Evolutionary conservation across 768 basidiomycete species (phyloP).

Genomic region (Lyophyllum shimeji): DNA sequence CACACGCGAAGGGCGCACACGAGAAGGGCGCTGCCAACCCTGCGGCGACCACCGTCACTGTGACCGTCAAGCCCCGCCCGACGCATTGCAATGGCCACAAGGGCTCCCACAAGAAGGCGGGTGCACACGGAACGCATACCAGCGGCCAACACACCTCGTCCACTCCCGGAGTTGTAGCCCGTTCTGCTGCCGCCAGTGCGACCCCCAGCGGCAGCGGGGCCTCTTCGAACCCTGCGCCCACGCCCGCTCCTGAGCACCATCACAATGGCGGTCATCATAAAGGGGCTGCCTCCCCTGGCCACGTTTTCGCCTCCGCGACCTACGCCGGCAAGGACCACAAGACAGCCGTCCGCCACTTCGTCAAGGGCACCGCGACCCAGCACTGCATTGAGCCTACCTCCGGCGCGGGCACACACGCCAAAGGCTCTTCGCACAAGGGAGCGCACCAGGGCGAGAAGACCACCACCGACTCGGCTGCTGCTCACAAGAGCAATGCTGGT

Average conservation of each 20-base stretch:
- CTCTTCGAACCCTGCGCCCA: constrained; percentile 10
- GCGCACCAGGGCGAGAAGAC: neutral
- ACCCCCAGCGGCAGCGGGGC: constrained; percentile 1
- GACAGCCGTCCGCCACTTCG: neutral
- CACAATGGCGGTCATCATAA: neutral
- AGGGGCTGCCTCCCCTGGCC: neutral
- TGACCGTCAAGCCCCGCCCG: neutral
- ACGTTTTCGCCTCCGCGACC: neutral
- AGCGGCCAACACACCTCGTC: neutral
- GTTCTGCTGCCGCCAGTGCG: constrained; percentile 13
- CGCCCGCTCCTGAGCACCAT: constrained; percentile 8
- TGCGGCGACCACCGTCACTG: constrained; percentile 2
- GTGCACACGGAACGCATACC: neutral
- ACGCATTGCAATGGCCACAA: constrained; percentile 1
- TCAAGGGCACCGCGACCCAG: neutral
- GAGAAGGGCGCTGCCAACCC: neutral
- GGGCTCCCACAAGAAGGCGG: neutral
- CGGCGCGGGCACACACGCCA: neutral
- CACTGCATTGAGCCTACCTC: neutral
- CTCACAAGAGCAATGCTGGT: neutral
- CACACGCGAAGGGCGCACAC: too few species aligned
- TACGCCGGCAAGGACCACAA: neutral
- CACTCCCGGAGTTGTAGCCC: neutral
- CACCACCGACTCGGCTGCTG: neutral
- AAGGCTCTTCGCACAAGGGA: neutral